Percentiles rank a stretch among this genome's conserved stretches.
These are phyloP conservation scores for Madurella mycetomatis DNA, from an alignment of 2,329 filamentous ascomycete genomes.

Conservation along the genomic window DNA sequence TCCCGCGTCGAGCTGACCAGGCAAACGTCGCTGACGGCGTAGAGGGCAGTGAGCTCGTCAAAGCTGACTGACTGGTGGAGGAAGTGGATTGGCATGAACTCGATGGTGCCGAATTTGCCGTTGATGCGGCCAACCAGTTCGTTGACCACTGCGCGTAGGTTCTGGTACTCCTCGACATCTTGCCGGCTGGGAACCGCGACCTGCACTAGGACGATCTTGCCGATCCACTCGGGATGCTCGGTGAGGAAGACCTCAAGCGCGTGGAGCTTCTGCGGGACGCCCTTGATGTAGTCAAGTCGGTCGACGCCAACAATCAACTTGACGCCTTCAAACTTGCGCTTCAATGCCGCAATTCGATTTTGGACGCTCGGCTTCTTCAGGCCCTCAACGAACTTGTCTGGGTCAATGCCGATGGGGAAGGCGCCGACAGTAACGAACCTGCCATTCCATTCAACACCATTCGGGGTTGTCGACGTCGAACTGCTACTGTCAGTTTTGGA, in stretches of 20 bases:
- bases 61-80: slow-evolving; percentile 94
- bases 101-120: slow-evolving; percentile 91
- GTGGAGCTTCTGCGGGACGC: slow-evolving; percentile 94
- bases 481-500: slow-evolving; percentile 29
- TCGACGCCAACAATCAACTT: slow-evolving; percentile 97
- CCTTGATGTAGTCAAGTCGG: slow-evolving; percentile 97
- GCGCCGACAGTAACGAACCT: slow-evolving; percentile 88
- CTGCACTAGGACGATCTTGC: slow-evolving; percentile 92
- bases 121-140: slow-evolving; percentile 97
- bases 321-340: slow-evolving; percentile 89
- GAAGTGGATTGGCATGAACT: slow-evolving; percentile 99
- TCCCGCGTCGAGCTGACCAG: slow-evolving; percentile 94
- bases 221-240: slow-evolving; percentile 96
- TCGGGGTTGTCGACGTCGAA: slow-evolving; percentile 75
- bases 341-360: slow-evolving; percentile 77
- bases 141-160: slow-evolving; percentile 90
- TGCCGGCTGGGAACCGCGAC: slow-evolving; percentile 92
- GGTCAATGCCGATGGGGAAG: slow-evolving; percentile 96
- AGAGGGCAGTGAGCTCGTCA: slow-evolving; percentile 89
- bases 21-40: slow-evolving; percentile 87
- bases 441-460: slow-evolving; percentile 85
- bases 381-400: slow-evolving; percentile 90
- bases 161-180: slow-evolving; percentile 97
- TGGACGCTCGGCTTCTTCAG: slow-evolving; percentile 81
- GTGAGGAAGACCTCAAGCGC: slow-evolving; percentile 95